Evolutionary conservation across 2,329 filamentous ascomycete species (phyloP).

Genomic region (Fusarium ramigenum): DNA sequence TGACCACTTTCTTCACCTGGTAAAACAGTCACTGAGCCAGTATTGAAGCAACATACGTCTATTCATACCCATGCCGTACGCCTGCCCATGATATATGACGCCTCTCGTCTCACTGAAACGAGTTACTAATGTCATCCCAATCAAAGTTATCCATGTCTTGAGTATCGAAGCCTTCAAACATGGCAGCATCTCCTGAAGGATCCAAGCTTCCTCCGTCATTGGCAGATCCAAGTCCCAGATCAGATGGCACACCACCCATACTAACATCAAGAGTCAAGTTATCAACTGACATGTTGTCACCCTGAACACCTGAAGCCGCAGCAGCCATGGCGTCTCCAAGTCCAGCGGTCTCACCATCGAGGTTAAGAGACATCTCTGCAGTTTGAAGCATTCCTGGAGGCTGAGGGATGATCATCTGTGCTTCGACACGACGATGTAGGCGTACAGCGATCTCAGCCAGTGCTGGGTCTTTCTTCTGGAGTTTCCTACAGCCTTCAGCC

Average conservation of each 20-base stretch:
- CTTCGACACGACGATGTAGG: slow-evolving; percentile 71
- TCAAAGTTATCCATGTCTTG: slow-evolving; percentile 50
- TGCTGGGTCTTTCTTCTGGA: slow-evolving; percentile 64
- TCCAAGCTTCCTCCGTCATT: slow-evolving; percentile 47
- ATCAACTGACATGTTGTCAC: slow-evolving; percentile 54
- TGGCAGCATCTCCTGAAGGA: slow-evolving; percentile 48
- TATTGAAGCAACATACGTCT: background rate
- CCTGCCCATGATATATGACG: background rate
- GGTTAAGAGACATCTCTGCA: slow-evolving; percentile 52
- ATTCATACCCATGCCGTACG: slow-evolving; percentile 9
- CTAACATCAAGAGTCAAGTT: slow-evolving; percentile 58
- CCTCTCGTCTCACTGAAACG: slow-evolving; percentile 1
- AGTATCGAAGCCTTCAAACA: slow-evolving; percentile 52
- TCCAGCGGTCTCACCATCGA: slow-evolving; percentile 50
- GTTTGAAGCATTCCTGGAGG: slow-evolving; percentile 54
- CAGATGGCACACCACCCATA: slow-evolving; percentile 51
- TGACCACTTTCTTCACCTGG: background rate
- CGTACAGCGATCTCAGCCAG: slow-evolving; percentile 71
- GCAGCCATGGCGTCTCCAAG: slow-evolving; percentile 56
- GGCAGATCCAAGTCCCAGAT: slow-evolving; percentile 51
- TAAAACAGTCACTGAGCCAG: background rate
- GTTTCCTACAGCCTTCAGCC: slow-evolving; percentile 65
- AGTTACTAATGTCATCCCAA: slow-evolving; percentile 14
- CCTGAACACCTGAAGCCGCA: slow-evolving; percentile 53
- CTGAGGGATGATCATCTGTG: slow-evolving; percentile 63